phyloP scores from a whole-genome alignment of 768 basidiomycete species.

The Boletellus emodensis region DNA sequence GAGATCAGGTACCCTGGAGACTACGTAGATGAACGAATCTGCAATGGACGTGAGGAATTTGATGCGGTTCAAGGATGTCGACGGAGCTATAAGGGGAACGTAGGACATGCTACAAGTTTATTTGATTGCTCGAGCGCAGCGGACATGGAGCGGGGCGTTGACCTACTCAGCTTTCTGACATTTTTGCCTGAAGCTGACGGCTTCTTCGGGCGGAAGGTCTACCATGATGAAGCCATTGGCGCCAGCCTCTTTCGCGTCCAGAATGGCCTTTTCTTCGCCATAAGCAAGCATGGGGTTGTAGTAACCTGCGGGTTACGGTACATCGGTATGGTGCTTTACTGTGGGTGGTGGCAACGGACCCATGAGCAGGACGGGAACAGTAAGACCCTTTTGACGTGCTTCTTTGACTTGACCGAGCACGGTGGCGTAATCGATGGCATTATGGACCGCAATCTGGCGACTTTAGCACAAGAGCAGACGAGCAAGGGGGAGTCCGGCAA shows the following conservation, averaged over 20 bases:
- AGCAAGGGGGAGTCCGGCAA: not conserved
- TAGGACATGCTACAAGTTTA: constrained; percentile 73
- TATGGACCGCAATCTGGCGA: constrained; percentile 76
- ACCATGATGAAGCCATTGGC: constrained; percentile 98
- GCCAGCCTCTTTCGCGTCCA: constrained; percentile 83
- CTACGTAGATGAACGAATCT: constrained; percentile 96
- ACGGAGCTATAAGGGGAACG: constrained; percentile 93
- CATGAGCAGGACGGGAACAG: constrained; percentile 64
- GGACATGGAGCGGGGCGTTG: not conserved
- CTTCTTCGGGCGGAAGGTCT: constrained; percentile 97
- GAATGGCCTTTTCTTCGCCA: constrained; percentile 91
- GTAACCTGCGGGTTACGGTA: constrained; percentile 59
- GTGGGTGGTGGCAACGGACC: constrained; percentile 10
- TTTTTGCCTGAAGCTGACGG: constrained; percentile 83
- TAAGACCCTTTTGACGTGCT: constrained; percentile 79
- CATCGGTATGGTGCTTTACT: not conserved
- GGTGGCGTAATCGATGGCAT: constrained; percentile 71
- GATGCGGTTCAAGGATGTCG: constrained; percentile 82
- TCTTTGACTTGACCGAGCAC: constrained; percentile 74
- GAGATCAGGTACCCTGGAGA: constrained; percentile 70
- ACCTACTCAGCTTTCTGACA: constrained; percentile 78
- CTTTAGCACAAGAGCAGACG: not conserved
- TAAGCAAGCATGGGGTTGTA: constrained; percentile 96
- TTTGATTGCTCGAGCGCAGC: not conserved
- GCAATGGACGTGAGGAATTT: constrained; percentile 90